Evolutionary conservation across 1,284 basidiomycete genomes (phyloP).

Genomic region (Trichosporon inkin): DNA sequence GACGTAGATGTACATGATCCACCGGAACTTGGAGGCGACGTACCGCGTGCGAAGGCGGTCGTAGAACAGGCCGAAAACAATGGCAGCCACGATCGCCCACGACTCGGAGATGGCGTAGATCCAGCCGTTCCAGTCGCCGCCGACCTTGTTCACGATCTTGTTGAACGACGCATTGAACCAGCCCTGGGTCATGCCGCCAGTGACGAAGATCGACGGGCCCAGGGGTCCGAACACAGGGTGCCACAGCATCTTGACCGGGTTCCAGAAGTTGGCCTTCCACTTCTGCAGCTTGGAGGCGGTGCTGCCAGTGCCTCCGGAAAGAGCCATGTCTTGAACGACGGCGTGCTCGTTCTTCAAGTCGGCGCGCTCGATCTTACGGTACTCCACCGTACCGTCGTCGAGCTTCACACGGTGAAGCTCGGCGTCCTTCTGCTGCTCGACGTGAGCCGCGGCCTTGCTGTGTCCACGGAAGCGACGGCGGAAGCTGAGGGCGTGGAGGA

Average conservation of each 20-base stretch:
- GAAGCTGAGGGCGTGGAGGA: constrained; percentile 17
- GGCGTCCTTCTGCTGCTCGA: not conserved
- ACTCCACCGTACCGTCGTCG: constrained; percentile 21
- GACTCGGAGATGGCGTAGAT: constrained; percentile 21
- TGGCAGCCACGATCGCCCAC: constrained; percentile 20
- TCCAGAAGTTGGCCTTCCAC: constrained; percentile 16
- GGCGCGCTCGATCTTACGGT: constrained; percentile 3
- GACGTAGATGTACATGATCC: constrained; percentile 24
- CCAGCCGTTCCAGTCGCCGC: constrained; percentile 24
- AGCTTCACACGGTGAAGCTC: constrained; percentile 13
- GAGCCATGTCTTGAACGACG: constrained; percentile 20
- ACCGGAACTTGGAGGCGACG: constrained; percentile 17
- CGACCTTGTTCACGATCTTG: constrained; percentile 19
- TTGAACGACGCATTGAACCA: constrained; percentile 25
- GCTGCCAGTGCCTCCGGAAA: not conserved
- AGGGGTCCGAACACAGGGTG: constrained; percentile 20
- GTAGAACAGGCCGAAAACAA: constrained; percentile 22
- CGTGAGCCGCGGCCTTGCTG: not conserved
- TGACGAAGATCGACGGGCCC: constrained; percentile 19
- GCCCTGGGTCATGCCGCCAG: constrained; percentile 22
- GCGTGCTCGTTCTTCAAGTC: constrained; percentile 18
- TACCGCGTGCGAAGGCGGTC: constrained; percentile 19
- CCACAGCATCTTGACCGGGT: constrained; percentile 20
- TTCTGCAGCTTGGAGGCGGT: constrained; percentile 5
- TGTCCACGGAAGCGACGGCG: constrained; percentile 18